phyloP scores from a whole-genome alignment of 2,329 filamentous ascomycete species.

The Intubia oerlemansii region DNA sequence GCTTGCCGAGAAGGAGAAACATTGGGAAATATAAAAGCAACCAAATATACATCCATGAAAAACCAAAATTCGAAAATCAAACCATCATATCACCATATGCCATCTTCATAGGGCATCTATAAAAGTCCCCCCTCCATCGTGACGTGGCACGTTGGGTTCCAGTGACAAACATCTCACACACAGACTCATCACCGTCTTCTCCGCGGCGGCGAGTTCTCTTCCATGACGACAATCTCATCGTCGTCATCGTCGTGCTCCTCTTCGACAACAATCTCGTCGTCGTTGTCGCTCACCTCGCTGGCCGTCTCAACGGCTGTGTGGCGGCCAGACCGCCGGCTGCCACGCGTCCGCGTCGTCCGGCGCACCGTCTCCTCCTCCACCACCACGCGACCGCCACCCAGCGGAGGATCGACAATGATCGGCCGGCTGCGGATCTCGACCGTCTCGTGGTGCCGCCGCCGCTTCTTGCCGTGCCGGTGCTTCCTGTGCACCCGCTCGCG shows the following conservation, averaged over 20 bases:
- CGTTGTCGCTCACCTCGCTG: constrained; percentile 1
- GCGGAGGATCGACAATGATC: constrained; percentile 11
- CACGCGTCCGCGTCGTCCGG: not conserved
- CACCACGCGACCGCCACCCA: constrained; percentile 11
- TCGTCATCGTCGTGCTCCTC: constrained; percentile 3
- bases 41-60: no score
- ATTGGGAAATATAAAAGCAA: no score
- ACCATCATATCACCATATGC: no score
- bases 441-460: constrained; percentile 9
- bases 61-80: no score
- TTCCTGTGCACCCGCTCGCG: not conserved
- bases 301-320: constrained; percentile 1
- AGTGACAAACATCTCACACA: no score
- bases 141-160: no score
- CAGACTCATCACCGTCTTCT: not conserved
- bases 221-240: constrained; percentile 5
- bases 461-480: constrained; percentile 1
- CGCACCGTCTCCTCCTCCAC: constrained; percentile 7
- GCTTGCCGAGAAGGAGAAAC: no score
- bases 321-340: not conserved
- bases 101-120: no score
- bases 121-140: no score
- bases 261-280: constrained; percentile 4
- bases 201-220: constrained; percentile 2
- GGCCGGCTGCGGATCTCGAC: constrained; percentile 11